phyloP scores from a whole-genome alignment of 2,329 filamentous ascomycete genomes.

The Sporothrix euskadiensis region DNA sequence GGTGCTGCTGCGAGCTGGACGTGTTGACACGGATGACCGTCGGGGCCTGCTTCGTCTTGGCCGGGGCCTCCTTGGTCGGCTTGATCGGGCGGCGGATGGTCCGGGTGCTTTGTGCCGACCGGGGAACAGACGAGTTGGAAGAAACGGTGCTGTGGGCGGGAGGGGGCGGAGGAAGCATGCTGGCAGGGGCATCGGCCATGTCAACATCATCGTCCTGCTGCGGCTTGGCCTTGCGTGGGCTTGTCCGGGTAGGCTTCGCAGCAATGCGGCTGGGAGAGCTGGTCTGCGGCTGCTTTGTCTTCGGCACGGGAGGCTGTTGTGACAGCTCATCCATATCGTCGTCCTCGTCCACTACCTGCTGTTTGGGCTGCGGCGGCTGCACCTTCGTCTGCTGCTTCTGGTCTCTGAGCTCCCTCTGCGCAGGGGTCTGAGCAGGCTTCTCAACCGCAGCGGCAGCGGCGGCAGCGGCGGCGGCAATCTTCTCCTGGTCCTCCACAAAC shows the following conservation, averaged over 20 bases:
- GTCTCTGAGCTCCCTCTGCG: conserved; percentile 53
- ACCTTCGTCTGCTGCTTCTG: conserved; percentile 52
- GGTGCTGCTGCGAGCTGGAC: conserved; percentile 55
- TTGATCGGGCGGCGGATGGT: conserved; percentile 62
- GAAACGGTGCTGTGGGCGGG: conserved; percentile 15
- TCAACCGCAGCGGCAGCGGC: conserved; percentile 42
- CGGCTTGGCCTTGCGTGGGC: conserved; percentile 53
- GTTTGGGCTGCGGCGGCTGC: conserved; percentile 28
- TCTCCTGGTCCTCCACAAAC: conserved; percentile 60
- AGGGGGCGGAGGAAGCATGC: conserved; percentile 53
- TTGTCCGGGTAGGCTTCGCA: conserved; percentile 50
- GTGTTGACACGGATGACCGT: conserved; percentile 73
- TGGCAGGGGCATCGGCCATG: conserved; percentile 57
- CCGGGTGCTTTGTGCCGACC: conserved; percentile 53
- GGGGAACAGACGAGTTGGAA: conserved; percentile 41
- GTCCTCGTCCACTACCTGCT: conserved; percentile 30
- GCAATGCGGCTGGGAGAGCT: conserved; percentile 43
- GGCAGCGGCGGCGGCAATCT: conserved; percentile 42
- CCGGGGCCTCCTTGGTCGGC: conserved; percentile 59
- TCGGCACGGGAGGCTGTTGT: conserved; percentile 28
- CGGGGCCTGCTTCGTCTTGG: conserved; percentile 65
- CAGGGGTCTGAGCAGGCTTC: conserved; percentile 49
- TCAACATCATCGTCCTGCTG: conserved; percentile 51
- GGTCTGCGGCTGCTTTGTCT: conserved; percentile 14
- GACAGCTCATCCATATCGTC: conserved; percentile 29